A percentile compares a stretch with the other conserved stretches of the same genome.
Evolutionary conservation across 495 filamentous ascomycete genomes (phyloP).

Genomic region (Hapsidospora chrysogenum): DNA sequence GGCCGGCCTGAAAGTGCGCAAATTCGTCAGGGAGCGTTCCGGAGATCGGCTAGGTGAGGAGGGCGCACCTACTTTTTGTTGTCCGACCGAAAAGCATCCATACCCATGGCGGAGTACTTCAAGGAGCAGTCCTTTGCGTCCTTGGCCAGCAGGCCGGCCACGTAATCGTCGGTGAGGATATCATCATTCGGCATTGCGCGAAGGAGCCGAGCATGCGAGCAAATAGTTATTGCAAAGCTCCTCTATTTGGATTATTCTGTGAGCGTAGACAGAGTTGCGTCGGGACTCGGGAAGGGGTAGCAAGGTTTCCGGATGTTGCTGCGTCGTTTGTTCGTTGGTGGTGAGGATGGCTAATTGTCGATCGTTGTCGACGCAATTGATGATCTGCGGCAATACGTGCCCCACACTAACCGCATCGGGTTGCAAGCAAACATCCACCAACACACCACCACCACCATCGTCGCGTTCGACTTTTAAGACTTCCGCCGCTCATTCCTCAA

Average conservation of each 20-base stretch:
- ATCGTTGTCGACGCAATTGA: background rate
- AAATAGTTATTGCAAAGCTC: too few species aligned
- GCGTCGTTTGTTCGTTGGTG: background rate
- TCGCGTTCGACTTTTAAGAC: too few species aligned
- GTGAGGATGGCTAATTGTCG: background rate
- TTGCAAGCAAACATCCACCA: background rate
- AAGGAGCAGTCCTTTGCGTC: conserved; percentile 54
- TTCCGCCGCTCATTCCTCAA: too few species aligned
- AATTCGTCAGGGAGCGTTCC: conserved; percentile 4
- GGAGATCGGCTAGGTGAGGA: too few species aligned
- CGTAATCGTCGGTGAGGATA: conserved; percentile 51
- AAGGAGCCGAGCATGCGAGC: background rate
- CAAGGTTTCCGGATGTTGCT: background rate
- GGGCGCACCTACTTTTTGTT: too few species aligned
- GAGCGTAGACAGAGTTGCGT: background rate
- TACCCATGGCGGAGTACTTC: conserved; percentile 55
- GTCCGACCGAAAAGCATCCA: too few species aligned
- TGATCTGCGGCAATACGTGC: background rate
- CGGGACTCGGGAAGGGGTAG: background rate
- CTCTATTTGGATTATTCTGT: too few species aligned
- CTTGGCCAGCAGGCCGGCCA: conserved; percentile 53
- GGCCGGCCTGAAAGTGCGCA: conserved; percentile 24
- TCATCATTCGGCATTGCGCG: conserved; percentile 12
- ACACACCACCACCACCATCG: too few species aligned
- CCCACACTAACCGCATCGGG: background rate